Conservation (phyloP, 2,329 filamentous ascomycete genomes). For the Diaporthe longicolla region DNA sequence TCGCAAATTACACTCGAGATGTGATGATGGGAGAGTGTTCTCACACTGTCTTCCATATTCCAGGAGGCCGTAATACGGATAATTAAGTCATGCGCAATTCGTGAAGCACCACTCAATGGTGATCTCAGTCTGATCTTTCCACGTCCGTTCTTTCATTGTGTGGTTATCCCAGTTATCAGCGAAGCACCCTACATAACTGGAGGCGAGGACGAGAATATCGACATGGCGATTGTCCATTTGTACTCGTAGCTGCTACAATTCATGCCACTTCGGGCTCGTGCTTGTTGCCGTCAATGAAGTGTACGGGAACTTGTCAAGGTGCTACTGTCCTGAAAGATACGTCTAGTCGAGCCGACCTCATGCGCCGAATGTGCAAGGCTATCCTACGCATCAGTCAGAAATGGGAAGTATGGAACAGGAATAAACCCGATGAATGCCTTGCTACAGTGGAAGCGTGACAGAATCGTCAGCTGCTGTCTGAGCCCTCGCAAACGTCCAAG, state of each 20-base stretch:
- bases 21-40: neutral
- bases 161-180: neutral
- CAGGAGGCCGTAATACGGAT: neutral
- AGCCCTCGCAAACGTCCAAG: neutral
- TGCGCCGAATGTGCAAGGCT: too few relatives aligned
- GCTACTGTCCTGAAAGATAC: too few relatives aligned
- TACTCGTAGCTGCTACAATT: neutral
- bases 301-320: neutral
- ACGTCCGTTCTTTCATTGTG: neutral
- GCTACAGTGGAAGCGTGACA: neutral
- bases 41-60: conserved; percentile 5
- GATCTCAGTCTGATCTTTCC: neutral
- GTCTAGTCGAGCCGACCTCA: neutral
- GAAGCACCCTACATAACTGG: neutral
- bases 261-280: neutral
- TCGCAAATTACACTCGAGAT: neutral
- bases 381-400: neutral
- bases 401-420: neutral
- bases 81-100: neutral
- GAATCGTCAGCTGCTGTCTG: neutral
- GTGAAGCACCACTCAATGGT: neutral
- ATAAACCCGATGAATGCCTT: neutral
- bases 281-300: neutral
- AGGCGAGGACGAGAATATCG: neutral
- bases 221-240: neutral